Percentiles rank a stretch among this genome's conserved stretches.
Evolutionary conservation across 2,329 filamentous ascomycete species (phyloP).

Genomic region (Trichoderma endophyticum): DNA sequence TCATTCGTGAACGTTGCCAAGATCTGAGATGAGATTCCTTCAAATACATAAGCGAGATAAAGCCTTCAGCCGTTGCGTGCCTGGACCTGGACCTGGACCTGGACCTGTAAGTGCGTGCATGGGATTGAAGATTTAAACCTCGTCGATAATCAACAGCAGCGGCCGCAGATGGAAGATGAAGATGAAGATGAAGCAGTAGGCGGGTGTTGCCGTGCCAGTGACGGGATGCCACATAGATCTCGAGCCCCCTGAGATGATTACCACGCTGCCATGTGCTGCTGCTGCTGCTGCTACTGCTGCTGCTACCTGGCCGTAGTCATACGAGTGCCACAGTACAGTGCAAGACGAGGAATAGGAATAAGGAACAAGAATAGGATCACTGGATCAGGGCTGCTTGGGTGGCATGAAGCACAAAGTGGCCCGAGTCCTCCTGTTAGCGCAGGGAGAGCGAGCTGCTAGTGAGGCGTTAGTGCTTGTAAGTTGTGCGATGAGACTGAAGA

Average conservation of each 20-base stretch:
- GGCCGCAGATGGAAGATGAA: background rate
- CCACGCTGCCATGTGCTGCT: conserved; percentile 11
- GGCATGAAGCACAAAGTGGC: background rate
- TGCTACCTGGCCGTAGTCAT: background rate
- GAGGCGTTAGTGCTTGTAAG: background rate
- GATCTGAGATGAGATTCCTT: background rate
- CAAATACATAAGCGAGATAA: background rate
- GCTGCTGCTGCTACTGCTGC: background rate
- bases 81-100: background rate
- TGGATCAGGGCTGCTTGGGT: background rate
- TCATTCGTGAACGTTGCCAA: background rate
- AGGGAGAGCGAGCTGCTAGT: background rate
- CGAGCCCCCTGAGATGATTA: background rate
- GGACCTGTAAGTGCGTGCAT: background rate
- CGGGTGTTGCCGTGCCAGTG: background rate
- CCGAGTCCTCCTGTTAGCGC: background rate
- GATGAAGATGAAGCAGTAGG: background rate
- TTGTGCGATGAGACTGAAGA: background rate
- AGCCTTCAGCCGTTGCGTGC: background rate
- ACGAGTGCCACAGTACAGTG: background rate
- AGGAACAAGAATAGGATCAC: background rate
- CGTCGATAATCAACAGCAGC: background rate
- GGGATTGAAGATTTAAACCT: background rate
- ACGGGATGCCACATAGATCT: conserved; percentile 7
- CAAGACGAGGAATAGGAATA: background rate